phyloP scores from a whole-genome alignment of 192 early-diverging fungal genomes.

The Gaertneriomyces semiglobifer region DNA sequence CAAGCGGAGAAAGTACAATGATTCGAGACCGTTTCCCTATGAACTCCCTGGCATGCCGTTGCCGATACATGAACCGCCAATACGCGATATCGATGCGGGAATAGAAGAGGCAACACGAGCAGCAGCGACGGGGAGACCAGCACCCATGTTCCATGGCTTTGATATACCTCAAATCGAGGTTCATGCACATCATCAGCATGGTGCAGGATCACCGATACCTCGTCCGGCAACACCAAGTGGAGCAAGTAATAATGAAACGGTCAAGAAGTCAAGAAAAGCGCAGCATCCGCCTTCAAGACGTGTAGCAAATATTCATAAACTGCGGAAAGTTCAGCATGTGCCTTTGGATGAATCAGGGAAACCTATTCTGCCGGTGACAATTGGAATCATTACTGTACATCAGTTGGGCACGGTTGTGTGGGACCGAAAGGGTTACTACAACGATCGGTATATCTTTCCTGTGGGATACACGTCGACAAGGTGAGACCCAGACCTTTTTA shows the following conservation, averaged over 20 bases:
- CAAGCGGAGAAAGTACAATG: background rate
- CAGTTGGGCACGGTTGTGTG: slow-evolving; percentile 69
- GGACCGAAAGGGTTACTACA: slow-evolving; percentile 77
- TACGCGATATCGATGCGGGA: too few relatives aligned
- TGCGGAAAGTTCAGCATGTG: slow-evolving; percentile 32
- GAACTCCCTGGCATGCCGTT: background rate
- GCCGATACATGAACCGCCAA: too few relatives aligned
- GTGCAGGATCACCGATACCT: background rate
- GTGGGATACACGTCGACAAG: slow-evolving; percentile 74
- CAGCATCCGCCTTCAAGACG: slow-evolving; percentile 3
- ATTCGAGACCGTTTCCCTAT: background rate
- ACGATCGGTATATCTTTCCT: slow-evolving; percentile 88
- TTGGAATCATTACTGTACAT: slow-evolving; percentile 74
- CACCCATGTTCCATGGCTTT: background rate
- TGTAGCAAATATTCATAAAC: background rate
- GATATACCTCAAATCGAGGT: background rate
- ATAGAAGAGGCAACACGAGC: too few relatives aligned
- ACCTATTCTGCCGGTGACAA: slow-evolving; percentile 69
- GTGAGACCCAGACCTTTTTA: background rate
- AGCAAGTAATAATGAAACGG: background rate
- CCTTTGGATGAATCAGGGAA: slow-evolving; percentile 58
- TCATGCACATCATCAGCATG: background rate
- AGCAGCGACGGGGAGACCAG: too few relatives aligned
- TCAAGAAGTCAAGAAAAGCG: background rate
- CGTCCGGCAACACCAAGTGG: background rate